A percentile compares a stretch with the other conserved stretches of the same genome.
Evolutionary conservation across 2,329 filamentous ascomycete species (phyloP).

Genomic region (Aspergillus ibericus): DNA sequence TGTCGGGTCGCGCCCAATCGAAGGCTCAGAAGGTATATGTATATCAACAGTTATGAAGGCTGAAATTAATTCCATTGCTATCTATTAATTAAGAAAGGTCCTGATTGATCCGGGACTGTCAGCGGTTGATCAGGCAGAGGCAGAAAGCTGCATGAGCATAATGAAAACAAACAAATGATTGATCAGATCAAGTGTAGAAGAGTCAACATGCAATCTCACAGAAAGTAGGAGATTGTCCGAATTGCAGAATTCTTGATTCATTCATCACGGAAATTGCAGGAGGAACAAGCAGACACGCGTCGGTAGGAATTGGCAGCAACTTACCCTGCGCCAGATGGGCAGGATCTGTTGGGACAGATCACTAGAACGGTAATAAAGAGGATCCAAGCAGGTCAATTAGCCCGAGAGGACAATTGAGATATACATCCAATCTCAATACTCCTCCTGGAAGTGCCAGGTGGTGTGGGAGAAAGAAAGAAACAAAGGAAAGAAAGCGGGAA

Average conservation of each 20-base stretch:
- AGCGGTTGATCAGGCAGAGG: background rate
- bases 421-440: background rate
- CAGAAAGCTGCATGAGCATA: slow-evolving; percentile 16
- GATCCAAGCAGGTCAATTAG: background rate
- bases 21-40: background rate
- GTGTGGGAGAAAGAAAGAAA: slow-evolving; percentile 2
- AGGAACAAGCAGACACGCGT: background rate
- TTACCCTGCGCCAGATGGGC: background rate
- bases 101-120: background rate
- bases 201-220: slow-evolving; percentile 48
- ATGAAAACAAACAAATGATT: slow-evolving; percentile 6
- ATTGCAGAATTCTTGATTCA: slow-evolving; percentile 49
- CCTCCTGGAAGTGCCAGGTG: no score
- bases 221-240: slow-evolving; percentile 41
- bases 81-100: background rate
- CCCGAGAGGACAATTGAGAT: background rate
- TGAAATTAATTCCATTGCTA: background rate
- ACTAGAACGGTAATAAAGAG: background rate
- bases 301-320: slow-evolving; percentile 12
- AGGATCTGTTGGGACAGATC: background rate
- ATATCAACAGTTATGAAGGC: background rate
- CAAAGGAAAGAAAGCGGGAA: slow-evolving; percentile 6
- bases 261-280: slow-evolving; percentile 35
- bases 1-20: background rate
- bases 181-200: slow-evolving; percentile 50